Conservation (phyloP, 2,329 filamentous ascomycete species). For the Penicillium thymicola region DNA sequence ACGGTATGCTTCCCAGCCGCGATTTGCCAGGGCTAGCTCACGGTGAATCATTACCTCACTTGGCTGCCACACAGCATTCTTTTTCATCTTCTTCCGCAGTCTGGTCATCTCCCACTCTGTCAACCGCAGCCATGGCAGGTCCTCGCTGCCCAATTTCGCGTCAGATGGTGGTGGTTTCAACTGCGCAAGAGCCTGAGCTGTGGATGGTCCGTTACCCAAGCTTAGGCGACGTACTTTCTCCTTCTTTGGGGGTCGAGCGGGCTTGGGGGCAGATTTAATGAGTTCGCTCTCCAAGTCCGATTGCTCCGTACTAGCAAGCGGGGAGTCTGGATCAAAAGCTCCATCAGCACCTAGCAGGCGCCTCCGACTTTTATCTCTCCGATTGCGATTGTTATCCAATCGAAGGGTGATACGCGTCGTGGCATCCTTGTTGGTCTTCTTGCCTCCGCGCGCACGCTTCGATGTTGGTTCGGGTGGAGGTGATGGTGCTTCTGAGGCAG, state of each 20-base stretch:
- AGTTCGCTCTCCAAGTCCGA: conserved; percentile 40
- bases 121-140: conserved; percentile 61
- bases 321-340: conserved; percentile 43
- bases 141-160: conserved; percentile 58
- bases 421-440: conserved; percentile 36
- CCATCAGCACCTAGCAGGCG: conserved; percentile 38
- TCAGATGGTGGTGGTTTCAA: conserved; percentile 59
- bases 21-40: conserved; percentile 58
- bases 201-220: conserved; percentile 44
- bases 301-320: conserved; percentile 47
- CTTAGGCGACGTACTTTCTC: conserved; percentile 40
- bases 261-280: conserved; percentile 9
- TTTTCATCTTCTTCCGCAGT: conserved; percentile 66
- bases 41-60: conserved; percentile 65
- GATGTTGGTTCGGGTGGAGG: conserved; percentile 39
- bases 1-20: conserved; percentile 51
- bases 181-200: conserved; percentile 58
- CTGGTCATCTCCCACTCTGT: conserved; percentile 67
- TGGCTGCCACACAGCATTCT: conserved; percentile 66
- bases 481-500: conserved; percentile 60
- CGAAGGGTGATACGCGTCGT: conserved; percentile 44
- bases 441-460: conserved; percentile 41
- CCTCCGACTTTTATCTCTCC: conserved; percentile 34
- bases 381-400: conserved; percentile 31
- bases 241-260: conserved; percentile 36